Evolutionary conservation across 345 rosid genomes (phyloP), one percentile per base, ranked within the genome.

Genomic region (Turritis glabra): DNA sequence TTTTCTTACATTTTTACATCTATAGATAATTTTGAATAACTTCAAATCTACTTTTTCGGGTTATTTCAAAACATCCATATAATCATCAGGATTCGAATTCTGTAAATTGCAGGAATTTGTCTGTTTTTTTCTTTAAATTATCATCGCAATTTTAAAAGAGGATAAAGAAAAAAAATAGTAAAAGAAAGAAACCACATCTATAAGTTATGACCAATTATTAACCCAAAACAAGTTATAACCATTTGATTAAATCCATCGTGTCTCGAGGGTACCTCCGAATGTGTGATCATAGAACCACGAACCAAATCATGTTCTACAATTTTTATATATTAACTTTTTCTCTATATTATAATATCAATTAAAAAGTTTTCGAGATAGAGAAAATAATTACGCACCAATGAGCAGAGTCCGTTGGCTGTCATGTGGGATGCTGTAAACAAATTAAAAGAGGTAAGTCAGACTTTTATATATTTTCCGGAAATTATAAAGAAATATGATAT

Each of bases 281-380:
- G 66, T 69, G 75, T 69, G 71, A 76, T 70, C 76, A 70, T 76
- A 69, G 66, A 69, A 77, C 76, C 76, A 63, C 80, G 76, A 70
- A 77, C 76, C 80, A 63, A 37, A 77, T 77, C 80, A 77, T 70
- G 80, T 77, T 70, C 76, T 63, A 44, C 59, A 44, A 30, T 50
- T 32, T 69, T n/a, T 40, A 41, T 68, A 32, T 50, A 67, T 43
- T 17, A 41, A 26, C n/a, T 47, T 13, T 38, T 27, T 67, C 26
- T 44, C 27, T 23, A 37, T 48, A 17, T 40, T 14, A 48, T 40
- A 27, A 29, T 68, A 66, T 12, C 51, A 74, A 46, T 21, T 50
- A 2, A 48, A 51, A 29, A 59, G 29, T 40, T 38, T 52, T 50
- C 21, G 73, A 67, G 68, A 75, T 50, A 59, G 69, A 67, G 69